Conservation (phyloP, 176 grass and related monocot species). For the Hyparrhenia diplandra region DNA sequence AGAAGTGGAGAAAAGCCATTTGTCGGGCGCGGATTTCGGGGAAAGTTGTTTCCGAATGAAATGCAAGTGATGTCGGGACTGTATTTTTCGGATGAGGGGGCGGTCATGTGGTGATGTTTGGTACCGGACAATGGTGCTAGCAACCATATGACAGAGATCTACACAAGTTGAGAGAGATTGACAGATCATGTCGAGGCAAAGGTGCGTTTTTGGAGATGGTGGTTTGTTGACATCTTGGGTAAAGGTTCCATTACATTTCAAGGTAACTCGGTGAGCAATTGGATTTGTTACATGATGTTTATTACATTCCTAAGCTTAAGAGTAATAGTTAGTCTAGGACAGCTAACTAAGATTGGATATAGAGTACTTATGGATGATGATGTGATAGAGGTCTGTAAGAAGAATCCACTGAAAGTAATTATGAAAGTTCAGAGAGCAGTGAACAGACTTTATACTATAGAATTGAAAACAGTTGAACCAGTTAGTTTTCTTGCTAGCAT, state of each 20-base stretch:
- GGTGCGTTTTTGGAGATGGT: background rate
- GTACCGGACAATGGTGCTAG: background rate
- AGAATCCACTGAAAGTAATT: no score
- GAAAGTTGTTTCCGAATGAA: no score
- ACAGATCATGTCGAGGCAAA: background rate
- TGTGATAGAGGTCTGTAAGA: no score
- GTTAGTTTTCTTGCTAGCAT: no score
- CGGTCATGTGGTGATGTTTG: no score
- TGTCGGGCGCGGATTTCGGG: no score
- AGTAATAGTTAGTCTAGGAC: background rate
- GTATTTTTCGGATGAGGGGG: background rate
- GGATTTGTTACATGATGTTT: background rate
- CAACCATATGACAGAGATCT: background rate
- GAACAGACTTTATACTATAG: no score
- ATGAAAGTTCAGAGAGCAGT: no score
- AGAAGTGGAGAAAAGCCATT: background rate
- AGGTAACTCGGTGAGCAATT: background rate
- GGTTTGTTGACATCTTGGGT: background rate
- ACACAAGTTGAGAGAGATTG: background rate
- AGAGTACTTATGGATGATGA: no score
- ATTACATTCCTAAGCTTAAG: background rate
- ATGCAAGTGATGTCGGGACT: background rate
- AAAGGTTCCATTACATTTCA: background rate
- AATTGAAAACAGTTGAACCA: no score
- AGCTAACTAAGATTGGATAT: no score